Evolutionary conservation across 768 basidiomycete genomes (phyloP).

Genomic region (Suillus decipiens): DNA sequence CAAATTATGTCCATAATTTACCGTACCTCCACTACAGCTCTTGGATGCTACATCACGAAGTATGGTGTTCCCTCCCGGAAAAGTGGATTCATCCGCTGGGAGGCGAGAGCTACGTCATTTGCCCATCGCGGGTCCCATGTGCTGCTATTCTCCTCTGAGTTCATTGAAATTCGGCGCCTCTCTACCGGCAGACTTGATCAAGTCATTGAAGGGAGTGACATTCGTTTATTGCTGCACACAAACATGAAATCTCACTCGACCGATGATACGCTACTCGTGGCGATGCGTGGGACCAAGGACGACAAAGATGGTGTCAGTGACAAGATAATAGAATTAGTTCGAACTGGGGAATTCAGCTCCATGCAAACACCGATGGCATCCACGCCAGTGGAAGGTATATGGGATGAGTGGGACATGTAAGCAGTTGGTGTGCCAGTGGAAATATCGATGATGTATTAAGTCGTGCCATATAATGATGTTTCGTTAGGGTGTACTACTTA

Average conservation of each 20-base stretch:
- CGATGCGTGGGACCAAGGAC: slow-evolving; percentile 61
- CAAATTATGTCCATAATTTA: background rate
- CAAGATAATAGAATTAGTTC: slow-evolving; percentile 65
- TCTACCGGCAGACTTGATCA: slow-evolving; percentile 72
- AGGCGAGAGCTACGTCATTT: slow-evolving; percentile 64
- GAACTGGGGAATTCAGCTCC: slow-evolving; percentile 59
- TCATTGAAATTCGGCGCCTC: slow-evolving; percentile 72
- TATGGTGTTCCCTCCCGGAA: slow-evolving; percentile 65
- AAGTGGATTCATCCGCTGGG: slow-evolving; percentile 74
- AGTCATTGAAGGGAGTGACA: slow-evolving; percentile 73
- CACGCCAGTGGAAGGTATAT: slow-evolving; percentile 34
- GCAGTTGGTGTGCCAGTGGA: background rate
- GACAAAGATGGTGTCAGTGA: slow-evolving; percentile 61
- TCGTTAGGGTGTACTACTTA: slow-evolving; percentile 12
- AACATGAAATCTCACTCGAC: slow-evolving; percentile 17
- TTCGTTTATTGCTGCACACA: slow-evolving; percentile 60
- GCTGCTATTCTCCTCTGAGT: slow-evolving; percentile 72
- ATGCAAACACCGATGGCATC: slow-evolving; percentile 34
- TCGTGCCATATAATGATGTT: slow-evolving; percentile 17
- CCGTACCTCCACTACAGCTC: slow-evolving; percentile 41
- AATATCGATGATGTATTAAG: slow-evolving; percentile 16
- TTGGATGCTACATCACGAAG: slow-evolving; percentile 78
- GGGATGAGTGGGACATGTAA: slow-evolving; percentile 81
- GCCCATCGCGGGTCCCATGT: slow-evolving; percentile 62
- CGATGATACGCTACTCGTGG: slow-evolving; percentile 58